These are phyloP conservation scores for Mycena haematopus DNA, from an alignment of 768 basidiomycete species.

Conservation along the genomic window DNA sequence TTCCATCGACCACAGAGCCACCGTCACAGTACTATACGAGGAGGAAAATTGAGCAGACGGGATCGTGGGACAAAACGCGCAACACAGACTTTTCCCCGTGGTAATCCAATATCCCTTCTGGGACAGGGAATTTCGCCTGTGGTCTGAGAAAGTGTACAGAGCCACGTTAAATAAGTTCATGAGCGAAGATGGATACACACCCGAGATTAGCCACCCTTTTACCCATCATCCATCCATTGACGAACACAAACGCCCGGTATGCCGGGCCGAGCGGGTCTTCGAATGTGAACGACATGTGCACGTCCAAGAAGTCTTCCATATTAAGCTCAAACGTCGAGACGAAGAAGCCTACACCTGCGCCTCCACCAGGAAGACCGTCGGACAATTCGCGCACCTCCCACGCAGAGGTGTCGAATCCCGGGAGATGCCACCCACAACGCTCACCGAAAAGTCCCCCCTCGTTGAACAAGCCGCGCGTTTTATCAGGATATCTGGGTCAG, in stretches of 20 bases:
- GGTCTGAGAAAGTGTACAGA: slow-evolving; percentile 59
- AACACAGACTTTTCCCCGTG: slow-evolving; percentile 68
- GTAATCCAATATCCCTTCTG: slow-evolving; percentile 80
- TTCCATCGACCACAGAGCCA: slow-evolving; percentile 76
- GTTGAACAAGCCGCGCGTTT: slow-evolving; percentile 70
- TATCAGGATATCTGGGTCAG: slow-evolving; percentile 82
- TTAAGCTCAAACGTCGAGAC: slow-evolving; percentile 72
- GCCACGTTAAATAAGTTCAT: too few species aligned
- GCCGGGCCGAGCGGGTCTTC: slow-evolving; percentile 63
- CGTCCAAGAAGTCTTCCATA: slow-evolving; percentile 66
- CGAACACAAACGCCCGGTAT: slow-evolving; percentile 76
- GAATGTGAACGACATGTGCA: slow-evolving; percentile 76
- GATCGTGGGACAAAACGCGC: background rate
- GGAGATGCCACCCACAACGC: slow-evolving; percentile 76
- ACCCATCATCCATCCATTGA: slow-evolving; percentile 93
- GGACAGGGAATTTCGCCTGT: slow-evolving; percentile 83
- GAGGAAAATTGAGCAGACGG: background rate
- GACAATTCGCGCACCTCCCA: slow-evolving; percentile 67
- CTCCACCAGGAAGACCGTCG: slow-evolving; percentile 59
- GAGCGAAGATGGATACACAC: too few species aligned
- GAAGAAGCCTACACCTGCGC: slow-evolving; percentile 83
- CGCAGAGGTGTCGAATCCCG: slow-evolving; percentile 65
- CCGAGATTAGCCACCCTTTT: slow-evolving; percentile 77
- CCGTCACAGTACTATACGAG: slow-evolving; percentile 54
- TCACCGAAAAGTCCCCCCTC: slow-evolving; percentile 79